Evolutionary conservation across 1,284 basidiomycete genomes (phyloP).

Genomic region (Malassezia dermatis): DNA sequence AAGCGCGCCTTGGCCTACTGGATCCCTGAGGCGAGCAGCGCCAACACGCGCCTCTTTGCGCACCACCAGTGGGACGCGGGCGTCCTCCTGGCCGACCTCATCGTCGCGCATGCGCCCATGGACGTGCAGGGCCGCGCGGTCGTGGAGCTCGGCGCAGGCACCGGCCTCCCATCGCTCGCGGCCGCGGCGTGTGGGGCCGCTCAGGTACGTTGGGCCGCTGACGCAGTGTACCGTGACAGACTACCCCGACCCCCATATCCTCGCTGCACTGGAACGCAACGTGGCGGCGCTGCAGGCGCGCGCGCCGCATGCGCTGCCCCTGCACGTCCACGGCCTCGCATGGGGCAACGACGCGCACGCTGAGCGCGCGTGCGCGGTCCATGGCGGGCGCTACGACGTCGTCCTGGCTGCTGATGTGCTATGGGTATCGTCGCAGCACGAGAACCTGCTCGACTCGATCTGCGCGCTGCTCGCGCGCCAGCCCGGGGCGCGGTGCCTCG

Average conservation of each 20-base stretch:
- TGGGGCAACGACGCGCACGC: conserved; percentile 15
- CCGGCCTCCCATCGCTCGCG: conserved; percentile 31
- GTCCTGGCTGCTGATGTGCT: conserved; percentile 38
- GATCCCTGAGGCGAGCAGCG: conserved; percentile 25
- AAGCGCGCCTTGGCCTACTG: conserved; percentile 19
- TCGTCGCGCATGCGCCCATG: conserved; percentile 16
- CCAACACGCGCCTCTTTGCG: conserved; percentile 37
- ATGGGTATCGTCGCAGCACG: conserved; percentile 43
- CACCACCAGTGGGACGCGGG: conserved; percentile 46
- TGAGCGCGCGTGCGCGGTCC: not conserved
- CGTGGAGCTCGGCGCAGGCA: conserved; percentile 38
- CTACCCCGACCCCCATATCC: conserved; percentile 18
- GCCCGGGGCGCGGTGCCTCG: conserved; percentile 20
- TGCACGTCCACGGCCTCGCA: conserved; percentile 6
- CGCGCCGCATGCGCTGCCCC: not conserved
- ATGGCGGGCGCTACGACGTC: conserved; percentile 20
- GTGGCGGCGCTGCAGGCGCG: conserved; percentile 1
- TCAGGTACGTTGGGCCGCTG: not conserved
- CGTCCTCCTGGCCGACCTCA: conserved; percentile 28
- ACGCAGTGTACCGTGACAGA: conserved; percentile 15
- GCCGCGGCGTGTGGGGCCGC: conserved; percentile 21
- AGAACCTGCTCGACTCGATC: conserved; percentile 28
- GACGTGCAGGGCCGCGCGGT: conserved; percentile 24
- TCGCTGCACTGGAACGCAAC: conserved; percentile 3
- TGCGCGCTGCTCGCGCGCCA: conserved; percentile 22